Evolutionary conservation across 768 basidiomycete genomes (phyloP).

Genomic region (Collybiopsis luxurians): DNA sequence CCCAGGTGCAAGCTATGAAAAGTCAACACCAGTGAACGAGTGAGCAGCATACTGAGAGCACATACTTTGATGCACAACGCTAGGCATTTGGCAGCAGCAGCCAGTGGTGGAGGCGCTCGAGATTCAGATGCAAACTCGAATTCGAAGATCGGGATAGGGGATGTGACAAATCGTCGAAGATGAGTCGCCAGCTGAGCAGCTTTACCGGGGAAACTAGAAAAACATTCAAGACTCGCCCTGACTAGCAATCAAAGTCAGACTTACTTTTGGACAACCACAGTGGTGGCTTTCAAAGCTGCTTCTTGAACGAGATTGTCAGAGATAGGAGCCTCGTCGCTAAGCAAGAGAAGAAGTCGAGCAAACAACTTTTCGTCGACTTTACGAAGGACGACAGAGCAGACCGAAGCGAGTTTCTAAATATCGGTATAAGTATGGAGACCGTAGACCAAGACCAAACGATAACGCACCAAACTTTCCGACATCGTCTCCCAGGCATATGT

Average conservation of each 20-base stretch:
- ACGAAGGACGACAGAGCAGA: conserved; percentile 72
- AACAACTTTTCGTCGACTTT: conserved; percentile 70
- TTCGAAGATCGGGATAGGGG: conserved; percentile 85
- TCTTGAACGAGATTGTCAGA: conserved; percentile 85
- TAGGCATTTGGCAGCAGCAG: conserved; percentile 86
- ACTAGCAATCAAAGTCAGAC: conserved; percentile 12
- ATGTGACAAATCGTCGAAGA: conserved; percentile 84
- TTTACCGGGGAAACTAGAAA: conserved; percentile 72
- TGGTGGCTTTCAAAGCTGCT: conserved; percentile 83
- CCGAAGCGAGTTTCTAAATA: conserved; percentile 78
- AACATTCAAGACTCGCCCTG: neutral
- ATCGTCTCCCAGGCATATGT: conserved; percentile 94
- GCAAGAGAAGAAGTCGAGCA: conserved; percentile 63
- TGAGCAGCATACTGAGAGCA: conserved; percentile 5
- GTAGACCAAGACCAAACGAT: neutral
- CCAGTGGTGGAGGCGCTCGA: conserved; percentile 73
- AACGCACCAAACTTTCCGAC: conserved; percentile 80
- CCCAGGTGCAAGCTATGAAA: conserved; percentile 68
- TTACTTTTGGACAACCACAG: conserved; percentile 81
- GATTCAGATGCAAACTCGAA: conserved; percentile 75
- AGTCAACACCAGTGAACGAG: neutral
- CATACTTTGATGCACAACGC: conserved; percentile 83
- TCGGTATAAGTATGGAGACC: neutral
- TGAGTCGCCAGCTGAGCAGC: conserved; percentile 73
- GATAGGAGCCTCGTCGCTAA: conserved; percentile 80